Evolutionary conservation across 2,329 filamentous ascomycete genomes (phyloP).

Genomic region (Xylariaceae sp.): DNA sequence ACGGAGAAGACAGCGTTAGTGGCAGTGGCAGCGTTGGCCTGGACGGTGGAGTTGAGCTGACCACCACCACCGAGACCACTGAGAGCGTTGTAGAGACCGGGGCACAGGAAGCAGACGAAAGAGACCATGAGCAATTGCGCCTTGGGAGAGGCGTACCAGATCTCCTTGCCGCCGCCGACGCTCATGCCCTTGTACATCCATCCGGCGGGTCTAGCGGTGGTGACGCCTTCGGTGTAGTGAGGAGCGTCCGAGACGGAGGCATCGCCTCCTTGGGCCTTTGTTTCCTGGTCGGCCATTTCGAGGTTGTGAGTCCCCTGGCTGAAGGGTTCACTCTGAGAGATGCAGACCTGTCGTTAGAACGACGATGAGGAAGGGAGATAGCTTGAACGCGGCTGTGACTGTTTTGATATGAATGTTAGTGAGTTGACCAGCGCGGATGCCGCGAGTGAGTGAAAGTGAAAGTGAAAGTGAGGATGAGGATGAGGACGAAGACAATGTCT

Average conservation of each 20-base stretch:
- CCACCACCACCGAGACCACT: slow-evolving; percentile 61
- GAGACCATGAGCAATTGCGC: slow-evolving; percentile 67
- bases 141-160: slow-evolving; percentile 71
- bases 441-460: neutral
- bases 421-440: neutral
- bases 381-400: neutral
- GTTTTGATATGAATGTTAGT: neutral
- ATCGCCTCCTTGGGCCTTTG: neutral
- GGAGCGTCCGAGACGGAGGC: slow-evolving; percentile 11
- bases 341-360: neutral
- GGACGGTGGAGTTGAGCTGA: slow-evolving; percentile 48
- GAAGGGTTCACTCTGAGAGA: neutral
- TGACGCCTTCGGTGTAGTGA: slow-evolving; percentile 21
- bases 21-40: slow-evolving; percentile 54
- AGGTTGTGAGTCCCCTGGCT: slow-evolving; percentile 3
- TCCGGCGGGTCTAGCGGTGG: slow-evolving; percentile 39
- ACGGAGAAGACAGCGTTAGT: slow-evolving; percentile 50
- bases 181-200: slow-evolving; percentile 65
- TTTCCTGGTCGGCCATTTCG: slow-evolving; percentile 18
- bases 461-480: too few relatives aligned
- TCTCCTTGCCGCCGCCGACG: slow-evolving; percentile 37
- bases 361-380: neutral
- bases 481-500: too few relatives aligned
- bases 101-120: slow-evolving; percentile 66
- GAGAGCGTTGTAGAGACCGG: slow-evolving; percentile 68